Evolutionary conservation across 148 eudicot species (phyloP), one percentile per base, ranked within the genome.

Genomic region (Rhododendron ovatum): DNA sequence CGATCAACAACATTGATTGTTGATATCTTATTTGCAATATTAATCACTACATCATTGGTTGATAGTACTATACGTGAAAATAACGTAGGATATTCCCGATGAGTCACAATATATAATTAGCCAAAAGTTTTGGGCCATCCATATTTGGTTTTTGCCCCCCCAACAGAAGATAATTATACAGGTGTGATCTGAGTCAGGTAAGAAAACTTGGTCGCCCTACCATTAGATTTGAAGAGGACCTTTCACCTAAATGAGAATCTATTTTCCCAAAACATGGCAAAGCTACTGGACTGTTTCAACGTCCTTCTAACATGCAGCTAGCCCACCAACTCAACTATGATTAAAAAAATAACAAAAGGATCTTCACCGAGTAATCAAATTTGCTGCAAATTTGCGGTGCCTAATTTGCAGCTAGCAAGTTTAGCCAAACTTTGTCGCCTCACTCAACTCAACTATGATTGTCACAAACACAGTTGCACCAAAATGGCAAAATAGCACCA

Each of bases 181-280:
- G 11, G 61, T 80, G 61, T 15, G 12, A 28, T 26, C 24, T 80
- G 12, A 80, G 33, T 67, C 1, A 28, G 18, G 26, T 14, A 81
- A 35, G 45, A 81, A 81, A 81, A 17, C 33, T 81, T 12, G 43
- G 67, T 81, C 10, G 43, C 39, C 35, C 30, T 33, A 33, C 53
- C 83, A 81, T 81, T 81, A 81, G 83, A 55, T 81, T 53, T 81
- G 83, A 28, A 48, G 10, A 17, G 24, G 55, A 80, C 61, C 82
- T 51, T 63, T 55, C 83, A 53, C 59, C 83, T 81, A 80, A 8
- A 79, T 30, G 12, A 53, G 12, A 53, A 30, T 28, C 65, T 50
- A 37, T 81, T 26, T 81, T 53, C 65, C 53, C 43, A 41, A 79
- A 12, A 24, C 8, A 3, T 47, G 14, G 13, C 47, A 41, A n/a